phyloP scores from a whole-genome alignment of 805 yeast species.

The Komagataella populi region DNA sequence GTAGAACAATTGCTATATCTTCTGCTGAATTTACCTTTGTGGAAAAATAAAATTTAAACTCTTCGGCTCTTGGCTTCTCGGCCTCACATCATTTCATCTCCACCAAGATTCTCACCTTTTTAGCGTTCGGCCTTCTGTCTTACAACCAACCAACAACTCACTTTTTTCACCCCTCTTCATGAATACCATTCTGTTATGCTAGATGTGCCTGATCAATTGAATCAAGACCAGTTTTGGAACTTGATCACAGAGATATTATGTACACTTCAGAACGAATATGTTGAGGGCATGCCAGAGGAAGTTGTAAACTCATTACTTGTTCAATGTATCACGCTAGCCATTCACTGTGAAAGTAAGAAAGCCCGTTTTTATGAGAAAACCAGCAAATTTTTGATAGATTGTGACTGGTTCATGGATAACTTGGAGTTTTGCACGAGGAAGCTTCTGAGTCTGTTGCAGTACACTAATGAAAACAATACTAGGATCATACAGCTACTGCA shows the following conservation, averaged over 20 bases:
- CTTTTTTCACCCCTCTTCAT: background rate
- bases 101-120: background rate
- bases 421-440: constrained; percentile 34
- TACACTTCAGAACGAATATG: constrained; percentile 5
- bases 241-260: constrained; percentile 15
- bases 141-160: background rate
- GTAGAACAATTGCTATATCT: too few relatives aligned
- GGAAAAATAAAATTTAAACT: background rate
- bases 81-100: background rate
- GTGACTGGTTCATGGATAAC: constrained; percentile 19
- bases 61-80: background rate
- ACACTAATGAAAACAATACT: constrained; percentile 13
- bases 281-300: constrained; percentile 9
- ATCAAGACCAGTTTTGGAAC: constrained; percentile 18
- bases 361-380: constrained; percentile 12
- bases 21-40: background rate
- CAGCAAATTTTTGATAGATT: constrained; percentile 13
- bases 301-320: constrained; percentile 21
- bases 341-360: constrained; percentile 8
- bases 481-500: background rate
- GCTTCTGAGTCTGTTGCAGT: constrained; percentile 28
- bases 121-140: background rate
- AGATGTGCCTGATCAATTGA: constrained; percentile 8
- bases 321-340: constrained; percentile 16
- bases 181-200: constrained; percentile 6